These are phyloP conservation scores for Eucalyptus cladocalyx DNA, from an alignment of 345 rosid genomes.

Conservation along the genomic window DNA sequence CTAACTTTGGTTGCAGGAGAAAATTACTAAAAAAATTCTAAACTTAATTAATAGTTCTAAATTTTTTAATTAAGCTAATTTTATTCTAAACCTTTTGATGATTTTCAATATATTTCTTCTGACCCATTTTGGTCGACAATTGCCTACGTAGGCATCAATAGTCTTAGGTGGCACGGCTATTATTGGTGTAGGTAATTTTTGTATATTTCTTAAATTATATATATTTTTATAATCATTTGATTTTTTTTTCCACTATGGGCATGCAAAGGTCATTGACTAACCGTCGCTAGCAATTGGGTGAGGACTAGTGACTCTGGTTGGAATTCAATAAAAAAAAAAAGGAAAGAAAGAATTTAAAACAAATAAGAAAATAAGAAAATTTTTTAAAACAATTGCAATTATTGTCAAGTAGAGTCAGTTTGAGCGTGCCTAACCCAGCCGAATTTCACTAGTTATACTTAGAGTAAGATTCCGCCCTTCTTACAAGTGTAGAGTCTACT, in stretches of 20 bases:
- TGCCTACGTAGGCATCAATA: rapidly evolving
- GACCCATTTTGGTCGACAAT: rapidly evolving
- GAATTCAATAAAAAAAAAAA: background rate
- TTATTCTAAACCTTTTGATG: background rate
- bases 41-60: background rate
- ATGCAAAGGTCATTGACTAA: background rate
- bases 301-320: background rate
- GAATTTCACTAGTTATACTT: background rate
- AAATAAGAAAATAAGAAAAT: background rate
- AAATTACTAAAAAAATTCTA: background rate
- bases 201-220: background rate
- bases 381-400: background rate
- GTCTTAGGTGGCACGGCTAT: background rate
- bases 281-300: background rate
- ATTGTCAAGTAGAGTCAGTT: background rate
- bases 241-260: background rate
- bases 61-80: background rate
- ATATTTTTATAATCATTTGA: background rate
- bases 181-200: rapidly evolving
- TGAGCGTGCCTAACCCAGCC: background rate
- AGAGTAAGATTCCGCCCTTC: background rate
- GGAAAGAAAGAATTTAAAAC: background rate
- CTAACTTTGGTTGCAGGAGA: background rate
- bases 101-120: rapidly evolving
- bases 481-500: background rate